Conservation (phyloP, 768 basidiomycete species). For the Collybiopsis luxurians region DNA sequence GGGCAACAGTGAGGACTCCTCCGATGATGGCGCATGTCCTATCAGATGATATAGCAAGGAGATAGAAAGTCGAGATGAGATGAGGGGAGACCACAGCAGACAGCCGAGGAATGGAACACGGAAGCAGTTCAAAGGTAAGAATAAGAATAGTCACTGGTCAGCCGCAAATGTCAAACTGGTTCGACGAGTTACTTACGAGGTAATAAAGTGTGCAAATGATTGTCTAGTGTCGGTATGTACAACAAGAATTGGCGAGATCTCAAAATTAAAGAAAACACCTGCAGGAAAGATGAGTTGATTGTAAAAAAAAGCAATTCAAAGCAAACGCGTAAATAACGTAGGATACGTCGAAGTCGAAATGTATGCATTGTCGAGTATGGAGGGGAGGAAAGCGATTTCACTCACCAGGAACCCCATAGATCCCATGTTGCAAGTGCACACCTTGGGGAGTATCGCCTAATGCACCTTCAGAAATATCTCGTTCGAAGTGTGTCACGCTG, state of each 20-base stretch:
- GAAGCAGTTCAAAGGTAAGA: no score
- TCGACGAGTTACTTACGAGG: conserved; percentile 64
- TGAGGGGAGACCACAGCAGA: no score
- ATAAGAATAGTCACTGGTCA: no score
- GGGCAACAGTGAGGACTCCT: conserved; percentile 95
- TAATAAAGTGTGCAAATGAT: conserved; percentile 96
- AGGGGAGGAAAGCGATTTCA: background rate
- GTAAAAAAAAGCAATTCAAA: no score
- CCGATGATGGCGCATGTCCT: conserved; percentile 98
- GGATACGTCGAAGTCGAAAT: background rate
- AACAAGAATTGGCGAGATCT: conserved; percentile 95
- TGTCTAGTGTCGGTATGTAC: conserved; percentile 89
- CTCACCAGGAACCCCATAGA: conserved; percentile 64
- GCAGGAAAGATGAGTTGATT: no score
- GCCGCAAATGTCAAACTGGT: background rate
- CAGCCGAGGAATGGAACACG: no score
- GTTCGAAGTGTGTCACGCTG: conserved; percentile 94
- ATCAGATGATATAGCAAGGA: conserved; percentile 5
- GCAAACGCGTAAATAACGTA: background rate
- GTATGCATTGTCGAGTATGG: background rate
- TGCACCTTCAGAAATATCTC: conserved; percentile 73
- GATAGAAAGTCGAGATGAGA: conserved; percentile 2
- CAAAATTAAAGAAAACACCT: conserved; percentile 90
- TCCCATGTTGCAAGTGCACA: conserved; percentile 72
- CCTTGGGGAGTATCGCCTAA: conserved; percentile 58